Percentiles rank a stretch among this genome's conserved stretches.
These are phyloP conservation scores for Monosporascus sp. DNA, from an alignment of 2,329 filamentous ascomycete genomes.

Conservation along the genomic window DNA sequence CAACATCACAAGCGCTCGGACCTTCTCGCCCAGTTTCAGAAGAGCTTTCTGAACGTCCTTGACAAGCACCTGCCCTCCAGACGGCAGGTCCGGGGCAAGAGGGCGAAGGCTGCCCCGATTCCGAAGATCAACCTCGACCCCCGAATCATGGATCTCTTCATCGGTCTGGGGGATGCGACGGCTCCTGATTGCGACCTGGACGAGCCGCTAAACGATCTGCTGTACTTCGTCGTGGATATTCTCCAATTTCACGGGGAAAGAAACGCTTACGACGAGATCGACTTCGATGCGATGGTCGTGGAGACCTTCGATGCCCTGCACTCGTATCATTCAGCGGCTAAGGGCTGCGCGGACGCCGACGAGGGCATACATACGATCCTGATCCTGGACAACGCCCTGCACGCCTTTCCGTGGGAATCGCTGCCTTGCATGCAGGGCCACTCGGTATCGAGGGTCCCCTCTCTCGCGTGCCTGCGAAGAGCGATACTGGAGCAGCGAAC, in stretches of 20 bases:
- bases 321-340: constrained; percentile 61
- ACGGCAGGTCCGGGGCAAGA: constrained; percentile 54
- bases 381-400: constrained; percentile 84
- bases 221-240: constrained; percentile 96
- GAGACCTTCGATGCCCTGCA: constrained; percentile 81
- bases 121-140: constrained; percentile 46
- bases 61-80: constrained; percentile 84
- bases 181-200: constrained; percentile 69
- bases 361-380: constrained; percentile 69
- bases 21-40: constrained; percentile 69
- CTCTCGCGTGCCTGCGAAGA: constrained; percentile 73
- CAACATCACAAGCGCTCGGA: constrained; percentile 59
- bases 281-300: constrained; percentile 87
- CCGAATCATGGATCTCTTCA: constrained; percentile 77
- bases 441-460: constrained; percentile 83
- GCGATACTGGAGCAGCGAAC: constrained; percentile 56
- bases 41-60: constrained; percentile 71
- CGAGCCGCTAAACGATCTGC: constrained; percentile 81
- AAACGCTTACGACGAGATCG: constrained; percentile 96
- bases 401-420: constrained; percentile 94
- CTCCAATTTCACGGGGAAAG: constrained; percentile 93
- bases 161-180: constrained; percentile 72
- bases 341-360: constrained; percentile 33
- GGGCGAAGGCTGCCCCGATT: constrained; percentile 36
- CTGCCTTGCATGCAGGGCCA: constrained; percentile 75